Evolutionary conservation across 75 land plant genomes (phyloP).

Genomic region (Azolla pinnata): DNA sequence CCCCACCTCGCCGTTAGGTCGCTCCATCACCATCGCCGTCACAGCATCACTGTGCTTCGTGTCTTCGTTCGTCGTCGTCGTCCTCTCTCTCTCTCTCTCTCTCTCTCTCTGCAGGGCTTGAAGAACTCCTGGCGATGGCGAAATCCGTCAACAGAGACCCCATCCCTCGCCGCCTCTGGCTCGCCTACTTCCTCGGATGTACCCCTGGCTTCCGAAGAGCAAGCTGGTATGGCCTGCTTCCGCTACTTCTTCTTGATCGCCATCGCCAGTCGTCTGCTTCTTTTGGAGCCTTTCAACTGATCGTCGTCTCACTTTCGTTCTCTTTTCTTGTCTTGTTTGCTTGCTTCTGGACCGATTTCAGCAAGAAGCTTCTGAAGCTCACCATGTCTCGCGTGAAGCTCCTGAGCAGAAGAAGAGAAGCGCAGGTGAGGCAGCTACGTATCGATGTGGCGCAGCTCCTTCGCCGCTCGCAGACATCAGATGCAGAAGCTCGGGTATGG

Average conservation of each 20-base stretch:
- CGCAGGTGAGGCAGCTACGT: conserved; percentile 4
- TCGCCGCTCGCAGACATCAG: conserved; percentile 27
- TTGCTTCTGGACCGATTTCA: background rate
- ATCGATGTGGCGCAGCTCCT: conserved; percentile 52
- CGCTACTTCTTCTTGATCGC: background rate
- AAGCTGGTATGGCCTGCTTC: background rate
- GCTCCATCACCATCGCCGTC: no score
- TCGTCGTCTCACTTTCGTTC: background rate
- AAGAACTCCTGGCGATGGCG: no score
- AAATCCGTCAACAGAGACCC: no score
- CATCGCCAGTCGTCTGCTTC: background rate
- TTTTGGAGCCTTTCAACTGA: background rate
- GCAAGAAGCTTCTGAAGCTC: conserved; percentile 9
- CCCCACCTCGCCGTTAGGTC: no score
- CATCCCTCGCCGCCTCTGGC: background rate
- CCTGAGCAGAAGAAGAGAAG: conserved; percentile 9
- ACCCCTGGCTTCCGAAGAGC: conserved; percentile 4
- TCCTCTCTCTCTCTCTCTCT: no score
- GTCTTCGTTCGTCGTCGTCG: no score
- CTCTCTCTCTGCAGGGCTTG: no score
- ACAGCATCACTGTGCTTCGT: no score
- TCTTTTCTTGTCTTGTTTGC: background rate
- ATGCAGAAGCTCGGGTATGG: conserved; percentile 58
- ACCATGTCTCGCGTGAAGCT: conserved; percentile 10
- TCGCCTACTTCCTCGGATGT: background rate